Percentiles rank a stretch among this genome's conserved stretches.
Conservation (phyloP, 2,329 filamentous ascomycete genomes). For the Pseudogymnoascus sp. region DNA sequence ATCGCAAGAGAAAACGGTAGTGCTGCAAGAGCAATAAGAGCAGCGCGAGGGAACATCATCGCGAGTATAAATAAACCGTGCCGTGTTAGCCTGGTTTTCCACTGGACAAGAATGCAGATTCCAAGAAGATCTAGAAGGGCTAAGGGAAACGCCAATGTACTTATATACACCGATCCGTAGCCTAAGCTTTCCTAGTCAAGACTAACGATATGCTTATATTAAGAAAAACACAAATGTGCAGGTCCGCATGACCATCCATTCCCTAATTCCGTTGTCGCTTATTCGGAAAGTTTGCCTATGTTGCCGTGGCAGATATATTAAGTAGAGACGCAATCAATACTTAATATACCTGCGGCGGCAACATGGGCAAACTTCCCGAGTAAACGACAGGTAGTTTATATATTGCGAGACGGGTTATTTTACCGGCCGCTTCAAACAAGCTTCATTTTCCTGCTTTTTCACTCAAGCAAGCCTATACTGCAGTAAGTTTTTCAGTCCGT, state of each 20-base stretch:
- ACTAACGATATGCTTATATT: slow-evolving; percentile 15
- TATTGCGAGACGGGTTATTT: too few relatives aligned
- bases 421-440: too few relatives aligned
- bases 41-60: slow-evolving; percentile 36
- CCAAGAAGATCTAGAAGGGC: slow-evolving; percentile 14
- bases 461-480: too few relatives aligned
- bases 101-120: slow-evolving; percentile 10
- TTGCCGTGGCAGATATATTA: slow-evolving; percentile 22
- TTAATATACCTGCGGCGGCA: slow-evolving; percentile 22
- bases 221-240: background rate
- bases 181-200: slow-evolving; percentile 18
- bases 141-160: slow-evolving; percentile 15
- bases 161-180: slow-evolving; percentile 22
- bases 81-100: slow-evolving; percentile 8
- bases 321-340: background rate
- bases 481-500: too few relatives aligned
- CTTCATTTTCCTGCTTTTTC: too few relatives aligned
- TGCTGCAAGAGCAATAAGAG: slow-evolving; percentile 38
- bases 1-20: slow-evolving; percentile 41
- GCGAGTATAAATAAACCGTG: slow-evolving; percentile 11
- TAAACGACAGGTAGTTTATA: slow-evolving; percentile 8
- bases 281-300: slow-evolving; percentile 21
- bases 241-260: slow-evolving; percentile 2
- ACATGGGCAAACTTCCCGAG: slow-evolving; percentile 21
- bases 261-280: slow-evolving; percentile 12